Evolutionary conservation across 768 basidiomycete genomes (phyloP).

Genomic region (Sporobolomyces roseus): DNA sequence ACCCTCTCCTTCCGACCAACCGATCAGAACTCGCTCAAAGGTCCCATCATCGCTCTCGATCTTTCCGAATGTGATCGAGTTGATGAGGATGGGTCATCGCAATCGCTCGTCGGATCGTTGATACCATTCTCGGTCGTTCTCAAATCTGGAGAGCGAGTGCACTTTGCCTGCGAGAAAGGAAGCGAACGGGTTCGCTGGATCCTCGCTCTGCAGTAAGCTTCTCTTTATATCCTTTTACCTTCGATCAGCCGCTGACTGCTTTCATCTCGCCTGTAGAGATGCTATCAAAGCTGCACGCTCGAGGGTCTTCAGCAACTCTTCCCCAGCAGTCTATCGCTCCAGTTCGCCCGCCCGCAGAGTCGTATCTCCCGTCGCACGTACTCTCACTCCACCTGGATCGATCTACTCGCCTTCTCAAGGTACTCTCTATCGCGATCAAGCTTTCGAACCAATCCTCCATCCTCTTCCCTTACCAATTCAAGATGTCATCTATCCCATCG

Average conservation of each 20-base stretch:
- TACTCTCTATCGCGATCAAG: no score
- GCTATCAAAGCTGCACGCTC: no score
- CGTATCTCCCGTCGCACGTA: no score
- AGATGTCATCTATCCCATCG: no score
- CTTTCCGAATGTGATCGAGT: constrained; percentile 1
- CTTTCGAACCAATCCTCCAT: no score
- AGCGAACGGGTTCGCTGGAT: constrained; percentile 23
- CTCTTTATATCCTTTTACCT: not conserved
- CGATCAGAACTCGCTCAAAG: not conserved
- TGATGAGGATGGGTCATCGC: not conserved
- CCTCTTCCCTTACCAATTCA: no score
- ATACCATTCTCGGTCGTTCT: constrained; percentile 19
- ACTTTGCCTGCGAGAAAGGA: not conserved
- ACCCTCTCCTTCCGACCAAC: constrained; percentile 33
- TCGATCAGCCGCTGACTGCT: not conserved
- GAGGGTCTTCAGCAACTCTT: no score
- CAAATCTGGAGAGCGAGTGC: not conserved
- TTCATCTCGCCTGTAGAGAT: no score
- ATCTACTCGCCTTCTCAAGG: no score
- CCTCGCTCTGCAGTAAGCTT: constrained; percentile 16
- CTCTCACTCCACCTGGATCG: no score
- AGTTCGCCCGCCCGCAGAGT: no score
- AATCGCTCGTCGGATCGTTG: not conserved
- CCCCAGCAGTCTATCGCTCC: no score
- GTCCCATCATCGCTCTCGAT: not conserved